phyloP scores from a whole-genome alignment of 2,329 filamentous ascomycete species.

The Lecanicillium sp. region DNA sequence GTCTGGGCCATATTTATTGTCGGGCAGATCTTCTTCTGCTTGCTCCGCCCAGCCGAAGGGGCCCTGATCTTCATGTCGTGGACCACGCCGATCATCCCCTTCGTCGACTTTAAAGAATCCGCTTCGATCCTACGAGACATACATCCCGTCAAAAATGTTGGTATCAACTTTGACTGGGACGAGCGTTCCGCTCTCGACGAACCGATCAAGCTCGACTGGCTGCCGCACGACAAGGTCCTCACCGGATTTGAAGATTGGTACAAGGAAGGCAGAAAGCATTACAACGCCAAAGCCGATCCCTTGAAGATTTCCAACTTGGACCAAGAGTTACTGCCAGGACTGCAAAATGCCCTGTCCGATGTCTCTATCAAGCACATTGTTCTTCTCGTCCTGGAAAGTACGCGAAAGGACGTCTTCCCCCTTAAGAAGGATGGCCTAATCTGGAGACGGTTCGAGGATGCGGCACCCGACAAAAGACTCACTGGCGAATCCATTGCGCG shows the following conservation, averaged over 20 bases:
- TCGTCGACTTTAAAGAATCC: conserved; percentile 29
- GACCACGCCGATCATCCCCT: conserved; percentile 28
- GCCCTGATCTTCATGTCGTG: conserved; percentile 31
- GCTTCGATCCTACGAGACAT: conserved; percentile 25
- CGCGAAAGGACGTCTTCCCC: conserved; percentile 39
- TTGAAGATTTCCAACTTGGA: conserved; percentile 35
- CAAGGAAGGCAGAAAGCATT: conserved; percentile 21
- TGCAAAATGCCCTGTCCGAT: conserved; percentile 21
- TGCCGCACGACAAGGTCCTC: conserved; percentile 19
- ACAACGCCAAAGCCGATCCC: conserved; percentile 31
- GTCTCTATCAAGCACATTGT: conserved; percentile 38
- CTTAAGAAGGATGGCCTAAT: conserved; percentile 36
- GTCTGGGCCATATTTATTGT: conserved; percentile 12
- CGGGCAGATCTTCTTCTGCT: conserved; percentile 21
- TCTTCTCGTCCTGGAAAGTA: conserved; percentile 38
- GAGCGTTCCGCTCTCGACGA: conserved; percentile 22
- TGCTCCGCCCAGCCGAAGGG: conserved; percentile 26
- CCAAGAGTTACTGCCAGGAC: conserved; percentile 24
- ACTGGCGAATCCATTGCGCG: conserved; percentile 26
- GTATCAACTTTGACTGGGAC: conserved; percentile 25
- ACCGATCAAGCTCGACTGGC: conserved; percentile 20
- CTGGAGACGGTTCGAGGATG: conserved; percentile 28
- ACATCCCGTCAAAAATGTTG: conserved; percentile 20
- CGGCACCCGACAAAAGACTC: conserved; percentile 26
- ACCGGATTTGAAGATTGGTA: conserved; percentile 27